Evolutionary conservation across 169 alveolate genomes (phyloP), one percentile per base, ranked within the genome.

Genomic region (Nephromyces sp.): DNA sequence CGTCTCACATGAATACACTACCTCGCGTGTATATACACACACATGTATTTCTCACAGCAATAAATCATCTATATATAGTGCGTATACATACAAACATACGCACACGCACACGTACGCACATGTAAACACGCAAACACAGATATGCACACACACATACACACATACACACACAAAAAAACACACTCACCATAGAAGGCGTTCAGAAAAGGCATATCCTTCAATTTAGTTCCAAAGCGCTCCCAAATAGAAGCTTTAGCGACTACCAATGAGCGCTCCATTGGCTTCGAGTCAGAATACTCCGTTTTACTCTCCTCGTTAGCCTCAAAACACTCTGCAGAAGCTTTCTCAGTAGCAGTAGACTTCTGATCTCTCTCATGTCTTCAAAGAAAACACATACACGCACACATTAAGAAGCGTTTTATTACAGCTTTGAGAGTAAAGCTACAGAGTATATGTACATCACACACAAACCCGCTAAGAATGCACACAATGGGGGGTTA

Each of bases 131-230:
- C n/a, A n/a, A n/a, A n/a, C n/a, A n/a, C n/a, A n/a, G n/a, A n/a
- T n/a, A n/a, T n/a, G n/a, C n/a, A n/a, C n/a, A n/a, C n/a, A n/a
- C n/a, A n/a, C n/a, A n/a, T n/a, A n/a, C n/a, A n/a, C n/a, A n/a
- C 57, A 63, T 0, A 0, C 1, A 32, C 6, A 22, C 15, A 15
- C n/a, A n/a, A 43, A 15, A 15, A 43, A n/a, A 43, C 15, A 27
- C 8, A 51, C 77, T n/a, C 1, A 66, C 75, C 96, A 80, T 90
- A 90, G 75, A 91, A 85, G 68, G 79, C 82, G 32, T 78, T 87
- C 57, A 91, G 82, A 74, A 91, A 86, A 22, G 95, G 93, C 94
- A 90, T 89, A 66, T 91, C 95, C 32, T 87, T 82, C 27, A 91
- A 79, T 61, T 79, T 72, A 66, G 92, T 80, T 35, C 95, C 92